These are phyloP conservation scores for Trichosporon coremiiforme DNA, from an alignment of 1,284 basidiomycete species.

Conservation along the genomic window DNA sequence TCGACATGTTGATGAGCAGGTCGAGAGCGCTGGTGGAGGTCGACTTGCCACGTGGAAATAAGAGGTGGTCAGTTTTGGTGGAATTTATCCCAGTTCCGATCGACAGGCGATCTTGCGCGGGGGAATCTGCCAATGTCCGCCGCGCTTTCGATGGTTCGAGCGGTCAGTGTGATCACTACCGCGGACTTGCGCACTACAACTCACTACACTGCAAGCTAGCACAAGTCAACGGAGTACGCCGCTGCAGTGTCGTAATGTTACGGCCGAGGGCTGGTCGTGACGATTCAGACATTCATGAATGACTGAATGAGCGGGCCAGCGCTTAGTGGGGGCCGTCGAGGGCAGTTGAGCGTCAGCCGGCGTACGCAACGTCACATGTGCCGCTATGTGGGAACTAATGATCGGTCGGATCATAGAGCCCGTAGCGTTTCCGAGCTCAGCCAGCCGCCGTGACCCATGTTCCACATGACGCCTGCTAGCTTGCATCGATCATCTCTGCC, in stretches of 20 bases:
- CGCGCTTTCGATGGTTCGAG: neutral
- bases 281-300: neutral
- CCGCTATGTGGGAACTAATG: neutral
- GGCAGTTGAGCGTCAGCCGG: too few species aligned
- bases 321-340: neutral
- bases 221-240: neutral
- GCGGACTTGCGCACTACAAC: neutral
- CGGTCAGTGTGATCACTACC: neutral
- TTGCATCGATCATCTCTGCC: too few species aligned
- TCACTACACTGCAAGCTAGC: neutral
- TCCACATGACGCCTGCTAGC: too few species aligned
- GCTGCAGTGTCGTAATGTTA: neutral
- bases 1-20: neutral
- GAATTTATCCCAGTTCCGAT: neutral
- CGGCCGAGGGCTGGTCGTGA: neutral
- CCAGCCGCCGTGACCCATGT: neutral
- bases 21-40: neutral
- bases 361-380: constrained; percentile 2
- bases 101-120: constrained; percentile 1
- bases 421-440: neutral
- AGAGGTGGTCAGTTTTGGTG: neutral
- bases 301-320: neutral
- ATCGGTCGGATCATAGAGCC: constrained; percentile 6
- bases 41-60: neutral
- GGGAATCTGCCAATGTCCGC: neutral